Evolutionary conservation across 2,329 filamentous ascomycete species (phyloP), one percentile per base, ranked within the genome.

Genomic region (Fusarium metavorans): DNA sequence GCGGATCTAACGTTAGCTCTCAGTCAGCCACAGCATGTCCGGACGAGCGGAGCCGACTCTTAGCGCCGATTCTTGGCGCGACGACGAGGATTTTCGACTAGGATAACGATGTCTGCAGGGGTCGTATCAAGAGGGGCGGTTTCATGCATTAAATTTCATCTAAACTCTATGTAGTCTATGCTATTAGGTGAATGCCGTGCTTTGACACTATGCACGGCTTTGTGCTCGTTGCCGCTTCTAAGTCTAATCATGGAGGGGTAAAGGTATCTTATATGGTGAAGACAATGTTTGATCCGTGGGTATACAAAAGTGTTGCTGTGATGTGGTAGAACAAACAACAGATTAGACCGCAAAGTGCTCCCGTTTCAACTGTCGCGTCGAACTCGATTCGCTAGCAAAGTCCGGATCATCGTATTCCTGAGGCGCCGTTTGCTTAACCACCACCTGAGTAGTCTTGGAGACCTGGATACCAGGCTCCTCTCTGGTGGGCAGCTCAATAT

Each of bases 361-460:
- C 54, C 65, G 69, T 34, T 79, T 79, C 13, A 79, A 16, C 9
- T 76, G 69, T 5, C 75, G 30, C 2, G 77, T 79, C 2, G 77
- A 79, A 34, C 77, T 79, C 2, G 77, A 78, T 54, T 79, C 77
- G 61, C 77, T 79, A 18, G 48, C 64, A 52, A 71, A 56, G 20
- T 75, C 70, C 6, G 66, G 70, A 18, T 79, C 77, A 10, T 79
- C 77, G 32, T 77, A 77, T 9, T 77, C 77, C 11, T 71, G 23
- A 50, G 61, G 37, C 43, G 35, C 48, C 48, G 48, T 67, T 5
- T 69, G 67, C 41, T 79, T 79, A 20, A 76, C 54, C 4, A 65
- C 61, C 2, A 79, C 62, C 7, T 77, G 73, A 0, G 77, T 79
- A 7, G 77, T 78, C 30, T 75, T 72, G 2, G 76, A 77, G n/a